Base-by-base conservation (phyloP, 805 yeast genomes). In the Lachancea thermotolerans region DNA sequence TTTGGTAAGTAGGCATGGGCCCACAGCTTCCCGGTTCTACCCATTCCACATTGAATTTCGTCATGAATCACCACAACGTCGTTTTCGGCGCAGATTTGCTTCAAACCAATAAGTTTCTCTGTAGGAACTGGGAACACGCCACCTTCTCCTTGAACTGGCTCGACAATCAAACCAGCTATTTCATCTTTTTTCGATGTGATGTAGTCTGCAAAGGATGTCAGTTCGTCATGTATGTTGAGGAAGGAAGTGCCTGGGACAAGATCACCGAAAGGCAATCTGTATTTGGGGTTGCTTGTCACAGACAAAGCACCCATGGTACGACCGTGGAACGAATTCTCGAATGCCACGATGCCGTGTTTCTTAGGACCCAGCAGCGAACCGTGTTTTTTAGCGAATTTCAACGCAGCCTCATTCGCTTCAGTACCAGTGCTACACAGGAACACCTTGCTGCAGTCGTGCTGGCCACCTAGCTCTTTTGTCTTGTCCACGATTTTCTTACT, bases 81-180 rank as follows among this genome's bases (percentile, higher is more conserved):
- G 54, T 82, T 73, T 45, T 81, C 74, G 46, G 70, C 68, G 62
- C 96, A 87, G 46, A 85, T 66, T 55, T 76, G 65, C 54, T 83
- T 81, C 61, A 91, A 69, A 41, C 78, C 79, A 3, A 71, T 60
- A 50, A 91, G 71, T 60, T 86, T 89, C 36, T 80, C 85, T 0
- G 66, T 54, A 33, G 76, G 72, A 47, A 87, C 76, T 16, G 82
- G 79, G 58, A 81, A 79, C 15, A 91, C 82, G 46, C 99, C 99
- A 47, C 99, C 98, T 69, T 91, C 99, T 54, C 98, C 99, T 71
- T 93, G 99, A 48, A 93, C 82, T 17, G 99, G 99, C 68, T 93
- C 99, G 33, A 93, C 81, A 45, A 93, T 93, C 28, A 93, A 93
- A 44, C 90, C 99, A 55, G 95, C 87, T 14, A 59, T 21, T 38